Evolutionary conservation across 2,329 filamentous ascomycete species (phyloP).

Genomic region (Botrytis deweyae): DNA sequence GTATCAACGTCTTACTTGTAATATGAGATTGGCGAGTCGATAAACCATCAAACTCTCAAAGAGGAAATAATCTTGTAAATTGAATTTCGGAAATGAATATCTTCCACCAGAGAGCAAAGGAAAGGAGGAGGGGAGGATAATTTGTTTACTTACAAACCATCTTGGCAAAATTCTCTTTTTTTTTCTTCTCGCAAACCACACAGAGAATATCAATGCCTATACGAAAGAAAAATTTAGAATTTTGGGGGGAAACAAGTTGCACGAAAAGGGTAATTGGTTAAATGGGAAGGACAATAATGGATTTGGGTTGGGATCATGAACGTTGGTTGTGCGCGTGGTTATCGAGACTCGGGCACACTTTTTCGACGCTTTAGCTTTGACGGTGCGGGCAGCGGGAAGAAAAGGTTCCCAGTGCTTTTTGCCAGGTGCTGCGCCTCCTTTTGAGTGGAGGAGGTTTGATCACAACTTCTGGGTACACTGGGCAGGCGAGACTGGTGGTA

Average conservation of each 20-base stretch:
- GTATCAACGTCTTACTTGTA: background rate
- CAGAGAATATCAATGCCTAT: background rate
- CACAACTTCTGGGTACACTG: background rate
- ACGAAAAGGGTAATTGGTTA: slow-evolving; percentile 3
- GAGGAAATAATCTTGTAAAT: background rate
- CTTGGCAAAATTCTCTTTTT: slow-evolving; percentile 21
- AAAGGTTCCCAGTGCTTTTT: background rate
- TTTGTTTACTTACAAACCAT: slow-evolving; percentile 30
- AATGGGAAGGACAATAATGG: background rate
- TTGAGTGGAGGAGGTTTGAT: slow-evolving; percentile 11
- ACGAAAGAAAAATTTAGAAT: background rate
- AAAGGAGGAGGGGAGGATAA: slow-evolving; percentile 5
- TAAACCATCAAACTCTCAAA: background rate
- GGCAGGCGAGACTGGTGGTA: background rate
- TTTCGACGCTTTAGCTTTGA: background rate
- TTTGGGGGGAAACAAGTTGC: background rate
- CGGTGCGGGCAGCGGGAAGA: background rate
- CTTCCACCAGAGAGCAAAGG: slow-evolving; percentile 28
- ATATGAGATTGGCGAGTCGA: background rate
- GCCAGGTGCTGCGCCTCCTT: slow-evolving; percentile 17
- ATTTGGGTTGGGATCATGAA: slow-evolving; percentile 7
- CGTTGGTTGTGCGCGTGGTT: slow-evolving; percentile 8
- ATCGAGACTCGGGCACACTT: background rate
- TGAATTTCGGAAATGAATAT: background rate
- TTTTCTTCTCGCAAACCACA: background rate